Base-by-base conservation (phyloP, 2,329 filamentous ascomycete species). In the Colletotrichum cuscutae region DNA sequence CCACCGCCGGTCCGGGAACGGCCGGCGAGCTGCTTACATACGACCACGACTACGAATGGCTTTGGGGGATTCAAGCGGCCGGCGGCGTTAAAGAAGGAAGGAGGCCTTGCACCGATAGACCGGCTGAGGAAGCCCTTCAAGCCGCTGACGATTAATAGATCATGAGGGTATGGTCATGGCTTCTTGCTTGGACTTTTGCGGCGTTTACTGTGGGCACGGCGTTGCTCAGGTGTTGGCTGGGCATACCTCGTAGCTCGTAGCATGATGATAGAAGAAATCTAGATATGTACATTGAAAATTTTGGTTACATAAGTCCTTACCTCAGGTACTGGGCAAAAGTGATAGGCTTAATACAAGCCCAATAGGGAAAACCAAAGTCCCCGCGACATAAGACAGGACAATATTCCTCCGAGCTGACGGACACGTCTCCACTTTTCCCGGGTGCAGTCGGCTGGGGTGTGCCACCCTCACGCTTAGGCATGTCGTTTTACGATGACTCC, bases 41-140 rank as follows among this genome's bases (percentile, higher is more conserved):
- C 81, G 0, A 90, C 89, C 3, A 89, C 88, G 0, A 86, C 87
- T 71, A 82, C 82, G 15, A 79, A 76, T 68, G 73, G 79, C 28
- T 60, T 80, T 59, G 81, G 78, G 64, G 78, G 83, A 53, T 78
- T 88, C 63, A 84, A 85, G 76, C 83, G 86, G 67, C 86, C 86
- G 3, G 81, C 82, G 1, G 83, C 83, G 0, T 76, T 89, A 5
- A 75, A 73, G 78, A 80, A 22, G 77, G 80, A 28, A 52, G 85
- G 83, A 3, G 82, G 84, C 0, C 83, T 88, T 37, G 82, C 86
- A 54, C 85, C 86, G 0, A 84, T 90, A 77, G 85, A 88, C 62
- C 84, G 83, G 75, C 77, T 90, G 61, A 83, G 84, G 67, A 89
- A 86, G 77, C 89, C 89, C 6, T 91, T 90, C 70, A 90, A 89